Evolutionary conservation across 345 rosid species (phyloP), one percentile per base, ranked within the genome.

Genomic region (Bretschneidera sinensis): DNA sequence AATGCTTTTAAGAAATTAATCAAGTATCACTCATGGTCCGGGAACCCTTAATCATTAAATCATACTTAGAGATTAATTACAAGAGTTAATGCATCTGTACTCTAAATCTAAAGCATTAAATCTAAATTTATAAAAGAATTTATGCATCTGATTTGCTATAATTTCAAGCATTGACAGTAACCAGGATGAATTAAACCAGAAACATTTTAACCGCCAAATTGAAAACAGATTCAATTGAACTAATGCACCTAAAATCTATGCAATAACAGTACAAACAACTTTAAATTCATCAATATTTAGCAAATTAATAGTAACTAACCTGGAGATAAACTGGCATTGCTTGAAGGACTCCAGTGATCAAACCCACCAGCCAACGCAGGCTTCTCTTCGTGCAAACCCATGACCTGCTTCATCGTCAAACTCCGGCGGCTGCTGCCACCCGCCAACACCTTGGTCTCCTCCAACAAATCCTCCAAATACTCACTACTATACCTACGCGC

Each of bases 391-490:
- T 67, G 59, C 9, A 50, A 62, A 51, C 33, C 1, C 33, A 60
- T 34, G 21, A 55, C 52, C 1, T 57, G 72, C 21, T 53, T 65
- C 57, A 25, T 54, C 2, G 1, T 39, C 11, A 39, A 4, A 11
- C 10, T 39, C 11, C 16, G 9, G 16, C 16, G 11, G 45, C 45
- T 39, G 48, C 24, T 60, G 48, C 43, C 64, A 21, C 60, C 55
- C 0, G 64, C 72, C 62, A 76, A 45, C 48, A 62, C 74, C 21
- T 78, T 81, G 17, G 85, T 72, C 60, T 85, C 87, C 51, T 68
- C 77, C 22, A 84, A 63, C 62, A 87, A 73, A 70, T 81, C 87
- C 57, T 91, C 92, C 64, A 81, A 61, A 50, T 78, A 63, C 47
- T 77, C 78, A 68, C 67, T 70, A 24, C 72, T 76, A 54, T 50